phyloP scores from a whole-genome alignment of 768 basidiomycete species.

The Chalciporus chontae region DNA sequence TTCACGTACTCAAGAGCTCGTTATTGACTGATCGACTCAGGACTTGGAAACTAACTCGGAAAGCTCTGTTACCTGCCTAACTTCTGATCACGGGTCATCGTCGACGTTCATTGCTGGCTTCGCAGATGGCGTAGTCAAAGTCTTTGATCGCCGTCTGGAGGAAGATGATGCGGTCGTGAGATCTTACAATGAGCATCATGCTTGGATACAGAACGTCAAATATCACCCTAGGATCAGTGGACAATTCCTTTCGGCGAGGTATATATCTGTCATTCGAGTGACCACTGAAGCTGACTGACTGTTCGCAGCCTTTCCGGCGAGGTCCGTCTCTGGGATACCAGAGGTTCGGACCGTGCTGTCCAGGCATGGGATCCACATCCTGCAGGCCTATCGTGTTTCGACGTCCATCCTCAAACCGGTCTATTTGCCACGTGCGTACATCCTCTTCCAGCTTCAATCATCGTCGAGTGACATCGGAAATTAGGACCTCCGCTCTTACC shows the following conservation, averaged over 20 bases:
- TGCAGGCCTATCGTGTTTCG: slow-evolving; percentile 77
- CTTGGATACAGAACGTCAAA: slow-evolving; percentile 89
- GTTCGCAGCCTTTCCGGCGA: slow-evolving; percentile 75
- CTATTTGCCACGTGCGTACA: slow-evolving; percentile 80
- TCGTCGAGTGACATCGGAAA: slow-evolving; percentile 6
- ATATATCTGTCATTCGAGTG: slow-evolving; percentile 16
- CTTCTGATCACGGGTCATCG: slow-evolving; percentile 70
- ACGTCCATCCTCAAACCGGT: slow-evolving; percentile 77
- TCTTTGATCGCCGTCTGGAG: slow-evolving; percentile 89
- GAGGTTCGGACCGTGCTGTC: slow-evolving; percentile 55
- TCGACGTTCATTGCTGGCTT: slow-evolving; percentile 88
- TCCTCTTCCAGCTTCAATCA: neutral
- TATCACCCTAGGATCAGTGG: slow-evolving; percentile 69
- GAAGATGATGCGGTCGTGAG: slow-evolving; percentile 81
- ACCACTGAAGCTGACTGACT: neutral
- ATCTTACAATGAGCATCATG: slow-evolving; percentile 70
- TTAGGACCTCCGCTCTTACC: slow-evolving; percentile 58
- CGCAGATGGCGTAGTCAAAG: slow-evolving; percentile 84
- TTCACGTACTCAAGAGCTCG: neutral
- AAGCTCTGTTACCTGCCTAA: slow-evolving; percentile 83
- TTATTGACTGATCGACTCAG: slow-evolving; percentile 38
- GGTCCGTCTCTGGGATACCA: slow-evolving; percentile 88
- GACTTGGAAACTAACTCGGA: slow-evolving; percentile 88
- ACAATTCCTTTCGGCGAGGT: slow-evolving; percentile 88
- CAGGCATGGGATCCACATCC: slow-evolving; percentile 64